Evolutionary conservation across 1,284 basidiomycete species (phyloP).

Genomic region (Termitomyces sp.): DNA sequence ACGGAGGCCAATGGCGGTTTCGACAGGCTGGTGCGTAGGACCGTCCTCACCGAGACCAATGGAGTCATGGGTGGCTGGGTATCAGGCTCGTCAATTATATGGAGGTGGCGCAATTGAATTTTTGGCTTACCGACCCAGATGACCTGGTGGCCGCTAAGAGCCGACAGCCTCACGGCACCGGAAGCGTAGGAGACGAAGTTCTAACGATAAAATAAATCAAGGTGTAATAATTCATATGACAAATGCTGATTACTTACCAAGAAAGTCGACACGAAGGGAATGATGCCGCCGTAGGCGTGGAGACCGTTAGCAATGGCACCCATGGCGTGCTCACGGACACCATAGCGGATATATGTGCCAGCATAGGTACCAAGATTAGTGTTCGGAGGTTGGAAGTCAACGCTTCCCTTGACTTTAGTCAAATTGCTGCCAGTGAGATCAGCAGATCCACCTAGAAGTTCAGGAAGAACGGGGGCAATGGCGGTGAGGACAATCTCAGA

Average conservation of each 20-base stretch:
- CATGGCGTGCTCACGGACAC: conserved; percentile 98
- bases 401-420: conserved; percentile 76
- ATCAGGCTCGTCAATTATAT: not conserved
- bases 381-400: conserved; percentile 90
- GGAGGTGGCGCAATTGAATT: conserved; percentile 15
- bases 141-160: conserved; percentile 85
- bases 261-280: conserved; percentile 88
- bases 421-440: conserved; percentile 92
- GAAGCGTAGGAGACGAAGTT: conserved; percentile 95
- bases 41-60: conserved; percentile 94
- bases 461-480: conserved; percentile 73
- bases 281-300: conserved; percentile 78
- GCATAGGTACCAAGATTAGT: conserved; percentile 81
- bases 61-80: conserved; percentile 77
- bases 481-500: conserved; percentile 87
- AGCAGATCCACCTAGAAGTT: conserved; percentile 86
- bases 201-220: conserved; percentile 29
- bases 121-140: conserved; percentile 79
- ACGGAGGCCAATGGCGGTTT: conserved; percentile 84
- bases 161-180: conserved; percentile 88
- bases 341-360: conserved; percentile 91
- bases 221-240: no score
- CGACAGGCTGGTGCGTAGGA: conserved; percentile 93
- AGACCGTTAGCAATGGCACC: conserved; percentile 92
- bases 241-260: conserved; percentile 50